Evolutionary conservation across 192 early-diverging fungal species (phyloP), one percentile per base, ranked within the genome.

Genomic region (Physocladia obscura): DNA sequence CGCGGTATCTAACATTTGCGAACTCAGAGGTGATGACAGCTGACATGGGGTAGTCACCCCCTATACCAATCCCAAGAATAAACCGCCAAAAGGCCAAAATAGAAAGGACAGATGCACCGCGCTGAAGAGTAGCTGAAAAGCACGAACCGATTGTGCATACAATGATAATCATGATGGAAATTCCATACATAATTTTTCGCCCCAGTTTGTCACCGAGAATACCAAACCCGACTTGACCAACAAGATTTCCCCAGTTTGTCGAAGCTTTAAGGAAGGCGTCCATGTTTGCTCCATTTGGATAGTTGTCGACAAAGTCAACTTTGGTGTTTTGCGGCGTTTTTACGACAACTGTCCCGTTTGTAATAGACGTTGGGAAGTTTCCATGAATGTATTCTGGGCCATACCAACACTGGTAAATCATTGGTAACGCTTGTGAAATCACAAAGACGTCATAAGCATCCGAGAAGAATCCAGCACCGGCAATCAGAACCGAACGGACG

Each of bases 21-120:
- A 92, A 98, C 84, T 98, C 95, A 49, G 93, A 90, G 29, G 93
- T 93, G 58, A 98, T 96, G 48, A 92, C 90, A 29, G 94, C 92
- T 11, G 94, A 95, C 55, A 97, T 81, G 19, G 95, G 95, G 76
- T 98, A 98, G 77, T 98, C 94, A 62, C 93, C 93, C 65, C 95
- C 95, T 69, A 96, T 88, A 71, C 95, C 95, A 54, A 96, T 81
- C 69, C 95, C 95, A 50, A 98, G 88, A 67, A 98, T 70, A 36
- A 98, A 86, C 62, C 95, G 92, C 93, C 93, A 96, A 69, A 95
- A 81, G 57, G 86, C 87, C 50, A 98, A 77, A 31, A 93, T 84
- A 69, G 84, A 75, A 29, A 89, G 82, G 50, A 92, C 74, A 58
- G 82, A 82, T 63, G 87, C 82, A 19, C 90, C 89, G 65, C 84